A percentile compares a stretch with the other conserved stretches of the same genome.
These are phyloP conservation scores for Aspergillus pseudotamarii DNA, from an alignment of 2,329 filamentous ascomycete genomes.

Conservation along the genomic window DNA sequence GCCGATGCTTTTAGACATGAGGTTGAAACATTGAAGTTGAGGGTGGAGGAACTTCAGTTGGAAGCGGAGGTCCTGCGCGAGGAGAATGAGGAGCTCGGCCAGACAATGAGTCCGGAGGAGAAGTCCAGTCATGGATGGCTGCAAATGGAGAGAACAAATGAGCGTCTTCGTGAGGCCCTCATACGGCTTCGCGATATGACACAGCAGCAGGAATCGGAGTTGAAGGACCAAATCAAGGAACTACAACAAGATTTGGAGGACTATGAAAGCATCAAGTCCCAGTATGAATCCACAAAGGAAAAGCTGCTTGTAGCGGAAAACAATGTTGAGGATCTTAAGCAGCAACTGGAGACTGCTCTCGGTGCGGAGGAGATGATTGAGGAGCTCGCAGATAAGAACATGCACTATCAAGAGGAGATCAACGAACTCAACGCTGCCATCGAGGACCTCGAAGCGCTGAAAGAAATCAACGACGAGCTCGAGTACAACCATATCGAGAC, in stretches of 20 bases:
- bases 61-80: slow-evolving; percentile 85
- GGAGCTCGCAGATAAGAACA: slow-evolving; percentile 84
- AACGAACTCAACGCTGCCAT: slow-evolving; percentile 80
- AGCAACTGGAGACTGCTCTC: slow-evolving; percentile 86
- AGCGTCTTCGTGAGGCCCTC: slow-evolving; percentile 82
- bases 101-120: slow-evolving; percentile 87
- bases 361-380: slow-evolving; percentile 94
- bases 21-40: slow-evolving; percentile 73
- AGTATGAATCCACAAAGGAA: slow-evolving; percentile 71
- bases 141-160: slow-evolving; percentile 88
- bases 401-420: slow-evolving; percentile 78
- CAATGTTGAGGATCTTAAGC: slow-evolving; percentile 79
- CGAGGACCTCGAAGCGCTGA: slow-evolving; percentile 83
- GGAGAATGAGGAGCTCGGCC: slow-evolving; percentile 81
- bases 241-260: slow-evolving; percentile 75
- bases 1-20: slow-evolving; percentile 81
- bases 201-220: slow-evolving; percentile 79
- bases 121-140: slow-evolving; percentile 84
- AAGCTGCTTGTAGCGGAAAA: slow-evolving; percentile 73
- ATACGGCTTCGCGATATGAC: slow-evolving; percentile 83
- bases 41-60: slow-evolving; percentile 79
- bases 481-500: slow-evolving; percentile 91
- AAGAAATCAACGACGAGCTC: slow-evolving; percentile 92
- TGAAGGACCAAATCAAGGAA: slow-evolving; percentile 72
- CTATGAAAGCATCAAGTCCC: slow-evolving; percentile 65